Evolutionary conservation across 1,284 basidiomycete genomes (phyloP).

Genomic region (Bjerkandera adusta): DNA sequence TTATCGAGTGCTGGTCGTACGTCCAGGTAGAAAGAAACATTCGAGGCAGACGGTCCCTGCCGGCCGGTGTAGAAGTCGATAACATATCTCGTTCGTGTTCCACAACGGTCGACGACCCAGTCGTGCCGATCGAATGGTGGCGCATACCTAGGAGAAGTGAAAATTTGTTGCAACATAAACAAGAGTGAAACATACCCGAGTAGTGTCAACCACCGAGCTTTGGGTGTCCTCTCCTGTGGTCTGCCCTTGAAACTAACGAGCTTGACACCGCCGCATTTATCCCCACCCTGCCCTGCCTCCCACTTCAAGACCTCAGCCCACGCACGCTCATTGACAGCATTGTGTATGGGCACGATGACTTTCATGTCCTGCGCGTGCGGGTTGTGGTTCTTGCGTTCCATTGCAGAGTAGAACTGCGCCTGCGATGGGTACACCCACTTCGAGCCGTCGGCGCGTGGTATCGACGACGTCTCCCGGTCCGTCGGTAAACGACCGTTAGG

Average conservation of each 20-base stretch:
- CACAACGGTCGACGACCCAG: slow-evolving; percentile 94
- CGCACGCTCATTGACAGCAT: slow-evolving; percentile 97
- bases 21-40: slow-evolving; percentile 88
- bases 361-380: slow-evolving; percentile 86
- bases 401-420: slow-evolving; percentile 94
- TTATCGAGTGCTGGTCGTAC: slow-evolving; percentile 91
- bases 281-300: slow-evolving; percentile 81
- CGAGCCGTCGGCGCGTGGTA: slow-evolving; percentile 68
- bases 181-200: slow-evolving; percentile 60
- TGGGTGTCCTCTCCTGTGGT: slow-evolving; percentile 73
- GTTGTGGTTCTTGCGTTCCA: slow-evolving; percentile 91
- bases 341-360: slow-evolving; percentile 97
- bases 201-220: slow-evolving; percentile 80
- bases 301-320: slow-evolving; percentile 91
- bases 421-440: slow-evolving; percentile 99
- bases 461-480: slow-evolving; percentile 84
- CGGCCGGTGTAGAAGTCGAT: slow-evolving; percentile 99
- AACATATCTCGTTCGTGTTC: slow-evolving; percentile 86
- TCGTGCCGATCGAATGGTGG: slow-evolving; percentile 97
- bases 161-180: slow-evolving; percentile 5
- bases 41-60: slow-evolving; percentile 37
- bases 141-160: slow-evolving; percentile 90
- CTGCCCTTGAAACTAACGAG: slow-evolving; percentile 86
- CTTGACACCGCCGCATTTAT: slow-evolving; percentile 80
- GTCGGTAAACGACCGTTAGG: slow-evolving; percentile 44